These are phyloP conservation scores for Rhododendron mucronatum DNA, from an alignment of 148 eudicot genomes.

Conservation along the genomic window DNA sequence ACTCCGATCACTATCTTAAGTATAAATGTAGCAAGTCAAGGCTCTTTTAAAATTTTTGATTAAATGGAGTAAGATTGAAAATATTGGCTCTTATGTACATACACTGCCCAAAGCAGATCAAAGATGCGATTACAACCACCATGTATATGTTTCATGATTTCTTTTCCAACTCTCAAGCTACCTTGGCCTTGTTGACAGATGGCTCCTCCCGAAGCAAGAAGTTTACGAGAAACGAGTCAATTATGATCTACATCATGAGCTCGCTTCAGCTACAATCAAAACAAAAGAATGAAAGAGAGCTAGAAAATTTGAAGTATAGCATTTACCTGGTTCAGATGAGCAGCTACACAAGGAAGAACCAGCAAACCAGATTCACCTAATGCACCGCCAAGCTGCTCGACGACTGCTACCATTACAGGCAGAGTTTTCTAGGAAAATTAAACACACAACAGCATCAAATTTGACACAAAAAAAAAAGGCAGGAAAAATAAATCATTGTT, in stretches of 20 bases:
- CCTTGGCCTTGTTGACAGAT: conserved; percentile 25
- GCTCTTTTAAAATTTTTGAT: background rate
- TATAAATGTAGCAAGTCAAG: background rate
- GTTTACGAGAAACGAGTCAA: conserved; percentile 72
- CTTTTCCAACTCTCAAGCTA: conserved; percentile 20
- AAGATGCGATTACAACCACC: background rate
- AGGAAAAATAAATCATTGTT: background rate
- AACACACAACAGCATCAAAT: conserved; percentile 6
- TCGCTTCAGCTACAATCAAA: conserved; percentile 6
- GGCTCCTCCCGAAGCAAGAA: conserved; percentile 34
- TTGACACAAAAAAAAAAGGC: background rate
- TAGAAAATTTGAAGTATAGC: background rate
- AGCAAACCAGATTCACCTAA: conserved; percentile 84
- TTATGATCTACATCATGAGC: conserved; percentile 50
- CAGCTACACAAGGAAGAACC: conserved; percentile 92
- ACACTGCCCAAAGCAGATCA: background rate
- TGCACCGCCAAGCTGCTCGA: conserved; percentile 83
- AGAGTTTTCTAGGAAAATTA: conserved; percentile 64
- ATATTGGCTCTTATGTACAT: background rate
- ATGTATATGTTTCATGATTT: background rate
- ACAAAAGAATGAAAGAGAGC: background rate
- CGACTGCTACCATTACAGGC: conserved; percentile 85
- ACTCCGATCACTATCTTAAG: background rate
- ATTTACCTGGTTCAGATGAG: conserved; percentile 83
- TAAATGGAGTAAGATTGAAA: background rate